Base-by-base conservation (phyloP, 2,329 filamentous ascomycete genomes). In the Coniochaeta ligniaria region DNA sequence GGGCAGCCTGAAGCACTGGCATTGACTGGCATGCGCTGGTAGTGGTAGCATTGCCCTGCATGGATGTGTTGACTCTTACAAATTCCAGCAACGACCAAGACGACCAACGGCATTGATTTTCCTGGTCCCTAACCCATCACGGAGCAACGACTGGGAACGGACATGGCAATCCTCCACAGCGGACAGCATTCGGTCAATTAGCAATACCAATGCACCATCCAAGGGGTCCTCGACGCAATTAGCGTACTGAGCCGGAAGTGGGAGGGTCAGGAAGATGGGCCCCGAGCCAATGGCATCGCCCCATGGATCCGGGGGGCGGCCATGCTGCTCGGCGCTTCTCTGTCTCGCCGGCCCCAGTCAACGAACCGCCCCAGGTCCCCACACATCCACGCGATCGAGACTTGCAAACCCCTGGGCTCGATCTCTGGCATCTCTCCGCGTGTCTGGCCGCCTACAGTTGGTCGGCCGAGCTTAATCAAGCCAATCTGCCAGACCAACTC, bases 131-230 rank as follows among this genome's bases (percentile, higher is more conserved):
- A 16, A 4, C 4, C 38, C 38, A 41, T 41, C 38, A 20, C 38
- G 38, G 38, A 41, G 38, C 38, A 41, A 41, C 38, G 16, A n/a
- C 38, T 41, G 3, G 17, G 38, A 41, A 41, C 20, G 22, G 43
- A 47, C 47, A 26, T 28, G 43, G 43, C 47, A 26, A 38, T 56
- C 54, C 20, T 56, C 54, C 22, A 45, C 35, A 31, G 22, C 56
- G 56, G 56, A 58, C 22, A 45, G 56, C 9, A 41, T 45, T 58
- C 56, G 56, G 56, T 58, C 35, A 58, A 58, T 43, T 58, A 58
- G 56, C 20, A 58, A 33, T n/a, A 31, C 56, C 56, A 57, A 58
- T 58, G 56, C 56, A 58, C 11, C 38, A 58, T 31, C 22, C 47
- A 52, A 2, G 47, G 17, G 47, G 7, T 31, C 45, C 36, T 57